phyloP scores from a whole-genome alignment of 257 asterid genomes.

The Schizonepeta tenuifolia region DNA sequence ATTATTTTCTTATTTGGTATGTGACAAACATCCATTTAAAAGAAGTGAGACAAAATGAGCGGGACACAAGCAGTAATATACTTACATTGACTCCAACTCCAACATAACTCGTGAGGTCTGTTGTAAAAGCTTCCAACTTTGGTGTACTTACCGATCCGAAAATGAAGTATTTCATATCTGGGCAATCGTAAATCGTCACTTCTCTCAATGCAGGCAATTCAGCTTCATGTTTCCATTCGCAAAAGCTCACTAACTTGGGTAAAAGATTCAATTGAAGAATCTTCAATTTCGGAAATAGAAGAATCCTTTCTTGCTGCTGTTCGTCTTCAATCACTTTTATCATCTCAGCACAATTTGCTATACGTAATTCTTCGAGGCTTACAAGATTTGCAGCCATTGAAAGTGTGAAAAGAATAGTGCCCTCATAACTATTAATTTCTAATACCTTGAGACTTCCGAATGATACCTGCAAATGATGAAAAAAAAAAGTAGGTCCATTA shows the following conservation, averaged over 20 bases:
- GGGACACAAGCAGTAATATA: too few relatives aligned
- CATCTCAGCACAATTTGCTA: neutral
- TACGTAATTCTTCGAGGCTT: neutral
- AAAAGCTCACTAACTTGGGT: neutral
- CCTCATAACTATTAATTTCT: neutral
- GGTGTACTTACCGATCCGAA: too few relatives aligned
- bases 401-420: neutral
- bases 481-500: too few relatives aligned
- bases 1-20: too few relatives aligned
- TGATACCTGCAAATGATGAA: neutral
- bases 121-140: too few relatives aligned
- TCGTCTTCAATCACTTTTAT: neutral
- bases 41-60: too few relatives aligned
- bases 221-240: neutral
- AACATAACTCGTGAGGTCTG: too few relatives aligned
- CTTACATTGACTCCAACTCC: too few relatives aligned
- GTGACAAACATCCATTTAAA: too few relatives aligned
- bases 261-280: neutral
- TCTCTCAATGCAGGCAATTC: neutral
- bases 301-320: neutral
- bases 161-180: too few relatives aligned
- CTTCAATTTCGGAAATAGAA: neutral
- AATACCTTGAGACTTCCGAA: neutral
- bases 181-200: neutral
- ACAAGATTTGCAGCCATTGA: neutral